Percentiles rank a stretch among this genome's conserved stretches.
phyloP scores from a whole-genome alignment of 108 stramenopile genomes.

The Asterionellopsis glacialis region DNA sequence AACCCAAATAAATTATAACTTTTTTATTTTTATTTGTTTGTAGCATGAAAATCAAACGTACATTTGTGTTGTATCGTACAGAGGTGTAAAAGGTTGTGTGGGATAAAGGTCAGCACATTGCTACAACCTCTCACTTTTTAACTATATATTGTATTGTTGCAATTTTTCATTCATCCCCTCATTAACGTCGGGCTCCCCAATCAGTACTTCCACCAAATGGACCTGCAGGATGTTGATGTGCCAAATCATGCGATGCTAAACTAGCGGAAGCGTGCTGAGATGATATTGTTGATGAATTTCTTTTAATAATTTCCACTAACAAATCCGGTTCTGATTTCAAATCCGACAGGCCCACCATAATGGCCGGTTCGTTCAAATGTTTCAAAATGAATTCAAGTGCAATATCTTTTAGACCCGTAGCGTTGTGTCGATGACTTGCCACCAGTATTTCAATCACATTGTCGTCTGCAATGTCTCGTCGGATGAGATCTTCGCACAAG shows the following conservation, averaged over 20 bases:
- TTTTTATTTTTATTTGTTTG: too few species aligned
- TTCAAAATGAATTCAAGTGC: slow-evolving; percentile 81
- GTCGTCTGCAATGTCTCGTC: slow-evolving; percentile 68
- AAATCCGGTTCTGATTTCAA: slow-evolving; percentile 90
- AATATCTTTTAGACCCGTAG: slow-evolving; percentile 79
- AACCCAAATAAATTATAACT: too few species aligned
- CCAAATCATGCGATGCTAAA: too few species aligned
- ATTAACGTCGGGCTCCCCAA: slow-evolving; percentile 7
- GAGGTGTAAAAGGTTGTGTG: too few species aligned
- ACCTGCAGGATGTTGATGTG: background rate
- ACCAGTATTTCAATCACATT: slow-evolving; percentile 81
- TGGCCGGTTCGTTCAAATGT: slow-evolving; percentile 58
- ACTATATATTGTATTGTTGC: too few species aligned
- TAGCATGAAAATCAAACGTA: too few species aligned
- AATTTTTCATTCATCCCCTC: background rate
- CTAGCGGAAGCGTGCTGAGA: too few species aligned
- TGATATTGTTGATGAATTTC: slow-evolving; percentile 3
- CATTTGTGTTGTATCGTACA: too few species aligned
- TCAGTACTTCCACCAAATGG: slow-evolving; percentile 13
- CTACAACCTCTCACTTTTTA: too few species aligned
- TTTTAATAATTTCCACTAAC: slow-evolving; percentile 88
- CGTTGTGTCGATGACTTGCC: slow-evolving; percentile 77
- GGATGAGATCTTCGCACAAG: slow-evolving; percentile 85
- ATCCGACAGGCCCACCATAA: slow-evolving; percentile 64
- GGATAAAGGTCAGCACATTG: too few species aligned